Evolutionary conservation across 2,329 filamentous ascomycete genomes (phyloP).

Genomic region (Cladosporium sp.): DNA sequence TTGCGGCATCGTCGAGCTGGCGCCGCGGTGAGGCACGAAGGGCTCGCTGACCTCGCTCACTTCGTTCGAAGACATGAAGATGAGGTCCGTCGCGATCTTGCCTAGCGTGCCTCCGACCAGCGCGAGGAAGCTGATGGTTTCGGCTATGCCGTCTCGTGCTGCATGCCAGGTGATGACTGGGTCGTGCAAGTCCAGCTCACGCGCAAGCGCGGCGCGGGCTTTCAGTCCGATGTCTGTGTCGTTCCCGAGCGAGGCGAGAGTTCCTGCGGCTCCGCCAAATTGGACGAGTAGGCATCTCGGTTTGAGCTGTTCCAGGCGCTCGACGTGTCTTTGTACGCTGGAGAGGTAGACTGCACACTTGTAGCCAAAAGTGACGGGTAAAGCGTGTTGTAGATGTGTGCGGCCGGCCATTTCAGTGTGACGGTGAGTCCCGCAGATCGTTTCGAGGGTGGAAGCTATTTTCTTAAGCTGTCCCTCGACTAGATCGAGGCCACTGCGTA

Average conservation of each 20-base stretch:
- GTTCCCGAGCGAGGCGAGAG: slow-evolving; percentile 22
- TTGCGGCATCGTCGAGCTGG: slow-evolving; percentile 53
- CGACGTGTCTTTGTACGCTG: slow-evolving; percentile 24
- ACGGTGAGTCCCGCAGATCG: not conserved
- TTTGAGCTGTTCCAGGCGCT: slow-evolving; percentile 21
- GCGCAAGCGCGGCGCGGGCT: slow-evolving; percentile 21
- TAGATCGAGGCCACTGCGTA: slow-evolving; percentile 19
- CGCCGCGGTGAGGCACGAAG: slow-evolving; percentile 49
- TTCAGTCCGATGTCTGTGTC: slow-evolving; percentile 13
- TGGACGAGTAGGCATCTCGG: slow-evolving; percentile 25
- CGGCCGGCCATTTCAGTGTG: slow-evolving; percentile 22
- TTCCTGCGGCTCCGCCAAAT: slow-evolving; percentile 29
- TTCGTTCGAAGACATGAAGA: slow-evolving; percentile 28
- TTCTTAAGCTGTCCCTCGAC: slow-evolving; percentile 15
- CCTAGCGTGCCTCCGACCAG: slow-evolving; percentile 24
- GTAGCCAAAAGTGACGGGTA: slow-evolving; percentile 30
- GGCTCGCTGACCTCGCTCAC: slow-evolving; percentile 27
- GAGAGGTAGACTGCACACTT: slow-evolving; percentile 28
- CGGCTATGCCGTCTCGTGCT: slow-evolving; percentile 26
- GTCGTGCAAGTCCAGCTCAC: slow-evolving; percentile 20
- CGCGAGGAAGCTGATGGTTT: slow-evolving; percentile 24
- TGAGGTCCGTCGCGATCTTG: slow-evolving; percentile 27
- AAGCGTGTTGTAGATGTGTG: slow-evolving; percentile 28
- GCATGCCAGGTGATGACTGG: slow-evolving; percentile 30
- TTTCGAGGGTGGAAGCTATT: slow-evolving; percentile 9